Base-by-base conservation (phyloP, 2,329 filamentous ascomycete genomes). In the Tolypocladium ophioglossoides region DNA sequence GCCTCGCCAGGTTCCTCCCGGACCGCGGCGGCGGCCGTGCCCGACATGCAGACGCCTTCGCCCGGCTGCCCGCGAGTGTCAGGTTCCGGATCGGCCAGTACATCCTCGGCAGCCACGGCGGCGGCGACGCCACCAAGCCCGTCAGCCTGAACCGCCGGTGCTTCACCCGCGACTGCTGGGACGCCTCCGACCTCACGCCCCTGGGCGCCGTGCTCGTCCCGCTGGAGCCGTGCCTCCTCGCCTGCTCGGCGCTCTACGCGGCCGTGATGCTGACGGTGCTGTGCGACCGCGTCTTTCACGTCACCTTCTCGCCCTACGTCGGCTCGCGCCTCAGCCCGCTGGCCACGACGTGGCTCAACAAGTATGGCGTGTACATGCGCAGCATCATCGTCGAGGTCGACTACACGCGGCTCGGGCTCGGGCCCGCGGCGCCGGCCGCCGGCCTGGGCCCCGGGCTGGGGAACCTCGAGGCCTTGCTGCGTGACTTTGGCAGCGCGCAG, bases 341-440 rank as follows among this genome's bases (percentile, higher is more conserved):
- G 0, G 69, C 68, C 1, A 69, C 66, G 0, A 53, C 57, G 4
- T 74, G 68, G 66, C 57, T 72, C 30, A 64, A 65, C 34, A 59
- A 52, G 9, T 74, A 74, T 50, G 67, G 66, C 1, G 52, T 59
- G 2, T 68, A 70, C 37, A 70, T 74, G 59, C 65, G 60, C 18
- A 63, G 64, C 30, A 58, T 76, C 24, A 64, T 66, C 2, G 50
- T 76, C 11, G 74, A 76, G 55, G 34, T 76, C 1, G 74, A 76
- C 55, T 62, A 74, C 59, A 68, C 72, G 0, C 66, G 63, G 12
- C 61, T 72, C 10, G 64, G 66, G 1, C 70, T 69, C 24, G 70
- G 70, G 2, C 55, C 62, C 3, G 51, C 56, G 1, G 58, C 59
- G 5, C 52, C 57, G 1, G 68, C 69, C 0, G 54, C 52, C 0